Evolutionary conservation across 495 filamentous ascomycete species (phyloP).

Genomic region (Neurospora hispaniola): DNA sequence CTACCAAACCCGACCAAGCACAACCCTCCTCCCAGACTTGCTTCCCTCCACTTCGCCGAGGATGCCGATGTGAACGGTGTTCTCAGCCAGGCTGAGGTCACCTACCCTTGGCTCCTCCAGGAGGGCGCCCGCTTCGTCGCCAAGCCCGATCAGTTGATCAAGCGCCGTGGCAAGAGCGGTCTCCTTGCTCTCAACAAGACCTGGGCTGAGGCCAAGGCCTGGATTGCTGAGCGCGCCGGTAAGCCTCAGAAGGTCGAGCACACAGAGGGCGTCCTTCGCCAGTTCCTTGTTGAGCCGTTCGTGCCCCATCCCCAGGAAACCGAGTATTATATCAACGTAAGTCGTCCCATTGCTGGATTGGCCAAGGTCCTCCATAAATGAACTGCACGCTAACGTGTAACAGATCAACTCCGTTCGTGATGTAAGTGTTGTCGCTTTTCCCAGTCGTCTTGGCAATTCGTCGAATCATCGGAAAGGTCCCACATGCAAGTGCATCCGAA

Average conservation of each 20-base stretch:
- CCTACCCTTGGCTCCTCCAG: conserved; percentile 86
- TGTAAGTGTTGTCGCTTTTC: conserved; percentile 19
- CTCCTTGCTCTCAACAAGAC: conserved; percentile 94
- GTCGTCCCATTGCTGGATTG: conserved; percentile 54
- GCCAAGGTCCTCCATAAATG: conserved; percentile 56
- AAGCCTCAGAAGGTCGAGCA: conserved; percentile 91
- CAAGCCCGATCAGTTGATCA: conserved; percentile 99
- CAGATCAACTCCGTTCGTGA: conserved; percentile 30
- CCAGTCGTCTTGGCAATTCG: conserved; percentile 11
- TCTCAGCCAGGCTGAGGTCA: conserved; percentile 89
- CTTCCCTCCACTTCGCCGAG: conserved; percentile 86
- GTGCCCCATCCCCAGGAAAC: conserved; percentile 86
- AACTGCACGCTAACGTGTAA: conserved; percentile 29
- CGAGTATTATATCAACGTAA: conserved; percentile 92
- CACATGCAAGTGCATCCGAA: conserved; percentile 13
- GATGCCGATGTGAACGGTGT: conserved; percentile 71
- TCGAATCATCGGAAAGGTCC: conserved; percentile 2
- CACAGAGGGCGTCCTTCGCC: conserved; percentile 74
- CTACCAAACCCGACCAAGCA: conserved; percentile 77
- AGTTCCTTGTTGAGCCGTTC: conserved; percentile 98
- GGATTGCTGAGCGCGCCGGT: conserved; percentile 84
- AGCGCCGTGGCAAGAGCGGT: conserved; percentile 97
- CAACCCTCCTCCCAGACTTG: conserved; percentile 85
- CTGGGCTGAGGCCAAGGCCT: conserved; percentile 84
- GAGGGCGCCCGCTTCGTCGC: conserved; percentile 86